Percentiles rank a stretch among this genome's conserved stretches.
These are phyloP conservation scores for Fusarium sp. DNA, from an alignment of 2,329 filamentous ascomycete species.

Conservation along the genomic window DNA sequence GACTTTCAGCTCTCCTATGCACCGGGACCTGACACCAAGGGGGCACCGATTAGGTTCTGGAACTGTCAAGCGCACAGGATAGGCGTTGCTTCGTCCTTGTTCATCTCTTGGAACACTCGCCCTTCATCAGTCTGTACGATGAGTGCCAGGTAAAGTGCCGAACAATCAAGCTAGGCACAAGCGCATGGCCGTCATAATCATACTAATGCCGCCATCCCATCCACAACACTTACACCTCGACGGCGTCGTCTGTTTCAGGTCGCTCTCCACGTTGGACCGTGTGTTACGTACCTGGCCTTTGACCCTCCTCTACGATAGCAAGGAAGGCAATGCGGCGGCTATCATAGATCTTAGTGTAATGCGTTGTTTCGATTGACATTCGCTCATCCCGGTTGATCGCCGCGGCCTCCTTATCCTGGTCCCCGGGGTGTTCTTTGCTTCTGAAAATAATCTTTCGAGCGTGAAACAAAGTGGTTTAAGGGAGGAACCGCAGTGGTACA, in stretches of 20 bases:
- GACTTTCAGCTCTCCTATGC: not conserved
- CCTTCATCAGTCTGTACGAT: not conserved
- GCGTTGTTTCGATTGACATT: slow-evolving; percentile 25
- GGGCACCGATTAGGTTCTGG: not conserved
- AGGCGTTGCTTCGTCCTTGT: slow-evolving; percentile 10
- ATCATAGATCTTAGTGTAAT: slow-evolving; percentile 35
- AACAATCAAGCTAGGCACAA: slow-evolving; percentile 2
- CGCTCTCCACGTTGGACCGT: slow-evolving; percentile 39
- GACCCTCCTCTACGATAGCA: not conserved
- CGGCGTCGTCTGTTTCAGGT: slow-evolving; percentile 44
- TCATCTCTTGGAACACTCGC: slow-evolving; percentile 13
- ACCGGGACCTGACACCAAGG: slow-evolving; percentile 22
- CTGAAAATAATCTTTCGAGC: not conserved
- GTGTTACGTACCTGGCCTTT: slow-evolving; percentile 25
- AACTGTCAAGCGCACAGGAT: not conserved
- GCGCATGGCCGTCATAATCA: slow-evolving; percentile 20
- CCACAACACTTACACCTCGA: slow-evolving; percentile 23
- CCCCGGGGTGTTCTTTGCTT: slow-evolving; percentile 1
- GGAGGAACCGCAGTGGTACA: not conserved
- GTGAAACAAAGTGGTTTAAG: slow-evolving; percentile 15
- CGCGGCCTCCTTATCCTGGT: slow-evolving; percentile 19
- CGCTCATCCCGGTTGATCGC: slow-evolving; percentile 32
- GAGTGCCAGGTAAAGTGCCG: slow-evolving; percentile 8
- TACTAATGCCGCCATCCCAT: slow-evolving; percentile 21
- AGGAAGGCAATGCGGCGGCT: slow-evolving; percentile 17